phyloP scores from a whole-genome alignment of 768 basidiomycete species.

The Trichaptum fuscoviolaceum region DNA sequence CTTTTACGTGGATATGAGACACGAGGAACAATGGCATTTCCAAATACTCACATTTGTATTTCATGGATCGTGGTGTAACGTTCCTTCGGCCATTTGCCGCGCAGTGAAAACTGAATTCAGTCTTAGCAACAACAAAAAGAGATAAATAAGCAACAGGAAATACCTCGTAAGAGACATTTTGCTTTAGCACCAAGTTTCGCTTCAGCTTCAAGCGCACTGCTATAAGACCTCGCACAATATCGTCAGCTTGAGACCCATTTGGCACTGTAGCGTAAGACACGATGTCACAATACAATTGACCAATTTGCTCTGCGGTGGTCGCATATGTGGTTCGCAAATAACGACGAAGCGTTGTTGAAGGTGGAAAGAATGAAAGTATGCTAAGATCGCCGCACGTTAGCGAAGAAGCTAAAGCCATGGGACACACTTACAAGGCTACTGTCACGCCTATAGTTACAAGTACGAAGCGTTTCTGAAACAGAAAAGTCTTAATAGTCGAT shows the following conservation, averaged over 20 bases:
- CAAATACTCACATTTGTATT: conserved; percentile 53
- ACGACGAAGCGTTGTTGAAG: conserved; percentile 65
- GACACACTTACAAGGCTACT: conserved; percentile 60
- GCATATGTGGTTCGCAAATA: conserved; percentile 71
- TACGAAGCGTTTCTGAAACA: conserved; percentile 53
- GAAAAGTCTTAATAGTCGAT: not conserved
- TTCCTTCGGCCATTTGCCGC: conserved; percentile 76
- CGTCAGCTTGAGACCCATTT: conserved; percentile 34
- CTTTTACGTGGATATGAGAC: conserved; percentile 30
- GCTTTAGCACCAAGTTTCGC: conserved; percentile 48
- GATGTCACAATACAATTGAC: conserved; percentile 69
- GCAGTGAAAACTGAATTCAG: conserved; percentile 56
- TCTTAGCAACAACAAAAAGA: not conserved
- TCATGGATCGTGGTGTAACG: conserved; percentile 68
- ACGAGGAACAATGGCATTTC: not conserved
- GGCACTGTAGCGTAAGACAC: conserved; percentile 64
- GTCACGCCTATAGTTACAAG: conserved; percentile 70
- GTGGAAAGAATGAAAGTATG: conserved; percentile 62
- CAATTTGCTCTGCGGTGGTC: conserved; percentile 62
- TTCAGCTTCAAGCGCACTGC: conserved; percentile 73
- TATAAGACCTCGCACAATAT: conserved; percentile 60
- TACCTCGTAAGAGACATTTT: conserved; percentile 67
- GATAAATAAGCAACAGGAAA: conserved; percentile 11
- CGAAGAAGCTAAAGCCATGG: not conserved
- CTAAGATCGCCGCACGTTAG: conserved; percentile 27